Conservation (phyloP, 2,329 filamentous ascomycete species). For the Colletotrichum cuscutae region DNA sequence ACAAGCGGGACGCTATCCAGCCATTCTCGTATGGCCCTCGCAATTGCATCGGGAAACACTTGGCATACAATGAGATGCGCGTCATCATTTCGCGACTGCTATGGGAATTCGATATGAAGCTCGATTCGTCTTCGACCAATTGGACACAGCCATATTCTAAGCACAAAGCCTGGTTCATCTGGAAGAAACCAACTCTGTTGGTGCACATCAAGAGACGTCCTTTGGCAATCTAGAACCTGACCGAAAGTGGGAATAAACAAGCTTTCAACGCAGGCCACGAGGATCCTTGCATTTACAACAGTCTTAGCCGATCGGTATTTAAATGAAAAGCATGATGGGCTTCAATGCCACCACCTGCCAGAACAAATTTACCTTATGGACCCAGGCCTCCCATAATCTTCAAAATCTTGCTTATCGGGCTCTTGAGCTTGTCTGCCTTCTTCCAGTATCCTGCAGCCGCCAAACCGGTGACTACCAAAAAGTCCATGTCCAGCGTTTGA, state of each 20-base stretch:
- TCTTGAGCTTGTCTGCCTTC: background rate
- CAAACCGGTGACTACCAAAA: conserved; percentile 13
- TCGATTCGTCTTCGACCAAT: conserved; percentile 45
- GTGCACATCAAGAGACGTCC: background rate
- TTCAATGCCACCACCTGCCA: no score
- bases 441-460: background rate
- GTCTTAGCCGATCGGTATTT: background rate
- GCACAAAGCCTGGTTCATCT: conserved; percentile 51
- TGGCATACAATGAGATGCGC: conserved; percentile 62
- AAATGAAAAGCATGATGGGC: background rate
- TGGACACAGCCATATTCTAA: conserved; percentile 46
- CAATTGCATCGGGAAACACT: conserved; percentile 33
- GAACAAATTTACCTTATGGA: no score
- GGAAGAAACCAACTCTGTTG: conserved; percentile 42
- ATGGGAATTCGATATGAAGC: conserved; percentile 59
- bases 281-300: background rate
- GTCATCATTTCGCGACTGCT: conserved; percentile 58
- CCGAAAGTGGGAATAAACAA: no score
- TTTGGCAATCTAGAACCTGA: background rate
- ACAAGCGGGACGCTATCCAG: conserved; percentile 20
- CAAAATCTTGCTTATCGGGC: no score
- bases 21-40: conserved; percentile 24
- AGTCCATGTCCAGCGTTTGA: conserved; percentile 11
- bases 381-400: no score
- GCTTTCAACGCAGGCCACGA: no score